Evolutionary conservation across 768 basidiomycete species (phyloP).

Genomic region (Boletus rubropictus): DNA sequence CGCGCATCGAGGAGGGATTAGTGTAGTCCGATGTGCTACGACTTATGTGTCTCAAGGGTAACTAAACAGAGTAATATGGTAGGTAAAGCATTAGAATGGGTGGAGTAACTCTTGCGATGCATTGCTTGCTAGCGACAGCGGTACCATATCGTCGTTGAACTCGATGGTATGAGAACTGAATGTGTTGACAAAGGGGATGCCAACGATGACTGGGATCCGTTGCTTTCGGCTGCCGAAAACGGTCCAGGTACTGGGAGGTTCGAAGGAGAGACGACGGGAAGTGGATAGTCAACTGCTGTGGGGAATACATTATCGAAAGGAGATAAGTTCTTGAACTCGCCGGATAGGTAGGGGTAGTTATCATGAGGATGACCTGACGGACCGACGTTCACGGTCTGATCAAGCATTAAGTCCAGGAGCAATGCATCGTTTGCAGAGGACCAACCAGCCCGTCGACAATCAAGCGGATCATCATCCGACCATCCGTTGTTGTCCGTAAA

Average conservation of each 20-base stretch:
- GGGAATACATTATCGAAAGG: constrained; percentile 4
- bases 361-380: neutral
- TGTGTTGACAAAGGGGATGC: constrained; percentile 25
- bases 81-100: constrained; percentile 10
- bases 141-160: constrained; percentile 7
- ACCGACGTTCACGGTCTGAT: constrained; percentile 1
- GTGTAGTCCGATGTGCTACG: constrained; percentile 2
- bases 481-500: constrained; percentile 3
- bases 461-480: constrained; percentile 1
- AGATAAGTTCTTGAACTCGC: constrained; percentile 1
- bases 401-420: neutral
- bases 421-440: neutral
- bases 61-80: neutral
- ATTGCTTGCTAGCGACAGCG: constrained; percentile 4
- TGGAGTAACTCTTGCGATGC: neutral
- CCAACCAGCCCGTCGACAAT: constrained; percentile 5
- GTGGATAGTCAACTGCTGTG: constrained; percentile 4
- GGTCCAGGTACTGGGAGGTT: constrained; percentile 8
- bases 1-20: neutral
- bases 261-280: constrained; percentile 6
- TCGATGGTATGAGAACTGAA: constrained; percentile 12
- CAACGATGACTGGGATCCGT: constrained; percentile 15
- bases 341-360: constrained; percentile 1
- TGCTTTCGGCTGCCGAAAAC: constrained; percentile 14
- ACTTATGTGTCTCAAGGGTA: neutral